Evolutionary conservation across 192 early-diverging fungal genomes (phyloP).

Genomic region (Umbelopsis vinacea): DNA sequence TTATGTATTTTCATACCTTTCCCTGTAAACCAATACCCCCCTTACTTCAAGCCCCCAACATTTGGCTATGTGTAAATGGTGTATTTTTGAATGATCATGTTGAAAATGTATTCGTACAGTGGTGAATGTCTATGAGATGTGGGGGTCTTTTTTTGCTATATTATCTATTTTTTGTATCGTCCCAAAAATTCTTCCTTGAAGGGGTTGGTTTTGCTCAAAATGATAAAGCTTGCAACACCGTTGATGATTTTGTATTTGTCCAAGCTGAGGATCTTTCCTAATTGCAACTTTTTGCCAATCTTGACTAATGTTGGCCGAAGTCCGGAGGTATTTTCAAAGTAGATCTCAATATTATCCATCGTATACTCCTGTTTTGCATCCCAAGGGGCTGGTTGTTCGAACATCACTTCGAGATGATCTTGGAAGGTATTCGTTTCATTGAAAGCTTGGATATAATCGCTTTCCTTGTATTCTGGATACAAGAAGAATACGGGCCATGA

Average conservation of each 20-base stretch:
- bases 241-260: conserved; percentile 78
- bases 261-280: conserved; percentile 67
- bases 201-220: conserved; percentile 68
- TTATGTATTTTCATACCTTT: neutral
- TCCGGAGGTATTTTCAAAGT: conserved; percentile 72
- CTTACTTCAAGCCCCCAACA: neutral
- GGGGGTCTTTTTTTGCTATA: neutral
- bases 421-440: conserved; percentile 81
- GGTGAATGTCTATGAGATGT: neutral
- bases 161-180: conserved; percentile 58
- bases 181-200: conserved; percentile 70
- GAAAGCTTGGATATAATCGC: conserved; percentile 86
- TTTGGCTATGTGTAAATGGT: neutral
- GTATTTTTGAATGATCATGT: neutral
- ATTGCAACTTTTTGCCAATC: conserved; percentile 60
- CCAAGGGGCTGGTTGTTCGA: conserved; percentile 84
- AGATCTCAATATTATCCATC: conserved; percentile 74
- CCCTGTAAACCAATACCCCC: neutral
- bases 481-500: conserved; percentile 88
- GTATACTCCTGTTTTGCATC: conserved; percentile 73
- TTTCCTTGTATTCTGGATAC: conserved; percentile 93
- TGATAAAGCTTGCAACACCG: conserved; percentile 84
- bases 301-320: conserved; percentile 63
- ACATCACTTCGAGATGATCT: conserved; percentile 85
- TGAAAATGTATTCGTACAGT: conserved; percentile 13